Percentiles rank a stretch among this genome's conserved stretches.
Evolutionary conservation across 1,284 basidiomycete genomes (phyloP).

Genomic region (Tausonia pullulans): DNA sequence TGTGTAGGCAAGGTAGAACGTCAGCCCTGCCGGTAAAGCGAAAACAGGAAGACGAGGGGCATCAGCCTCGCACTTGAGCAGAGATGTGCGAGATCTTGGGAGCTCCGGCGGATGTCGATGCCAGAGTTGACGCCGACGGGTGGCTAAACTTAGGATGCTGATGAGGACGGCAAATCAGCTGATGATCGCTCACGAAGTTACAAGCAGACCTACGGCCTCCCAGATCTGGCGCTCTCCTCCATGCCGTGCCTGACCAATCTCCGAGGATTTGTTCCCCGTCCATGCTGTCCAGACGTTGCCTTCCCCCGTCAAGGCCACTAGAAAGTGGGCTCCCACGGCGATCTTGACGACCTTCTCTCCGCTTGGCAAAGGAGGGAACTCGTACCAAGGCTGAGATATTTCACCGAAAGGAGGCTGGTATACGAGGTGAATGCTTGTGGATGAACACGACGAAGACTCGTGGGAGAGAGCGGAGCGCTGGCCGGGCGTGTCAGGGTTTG

Average conservation of each 20-base stretch:
- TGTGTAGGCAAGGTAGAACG: background rate
- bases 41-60: background rate
- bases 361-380: background rate
- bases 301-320: conserved; percentile 55
- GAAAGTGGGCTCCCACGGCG: conserved; percentile 52
- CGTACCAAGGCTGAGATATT: too few relatives aligned
- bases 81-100: conserved; percentile 49
- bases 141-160: conserved; percentile 29
- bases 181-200: background rate
- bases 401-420: too few relatives aligned
- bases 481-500: conserved; percentile 23
- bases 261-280: conserved; percentile 10
- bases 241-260: conserved; percentile 1
- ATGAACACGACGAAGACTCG: too few relatives aligned
- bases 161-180: background rate
- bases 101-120: too few relatives aligned
- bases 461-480: too few relatives aligned
- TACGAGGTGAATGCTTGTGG: too few relatives aligned
- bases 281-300: conserved; percentile 31
- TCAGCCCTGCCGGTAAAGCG: too few relatives aligned
- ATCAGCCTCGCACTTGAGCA: conserved; percentile 42
- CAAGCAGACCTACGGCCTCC: background rate
- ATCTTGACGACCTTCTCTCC: conserved; percentile 55
- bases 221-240: background rate
- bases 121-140: conserved; percentile 12